These are phyloP conservation scores for Phlebopus sp. DNA, from an alignment of 1,284 basidiomycete genomes.

Conservation along the genomic window DNA sequence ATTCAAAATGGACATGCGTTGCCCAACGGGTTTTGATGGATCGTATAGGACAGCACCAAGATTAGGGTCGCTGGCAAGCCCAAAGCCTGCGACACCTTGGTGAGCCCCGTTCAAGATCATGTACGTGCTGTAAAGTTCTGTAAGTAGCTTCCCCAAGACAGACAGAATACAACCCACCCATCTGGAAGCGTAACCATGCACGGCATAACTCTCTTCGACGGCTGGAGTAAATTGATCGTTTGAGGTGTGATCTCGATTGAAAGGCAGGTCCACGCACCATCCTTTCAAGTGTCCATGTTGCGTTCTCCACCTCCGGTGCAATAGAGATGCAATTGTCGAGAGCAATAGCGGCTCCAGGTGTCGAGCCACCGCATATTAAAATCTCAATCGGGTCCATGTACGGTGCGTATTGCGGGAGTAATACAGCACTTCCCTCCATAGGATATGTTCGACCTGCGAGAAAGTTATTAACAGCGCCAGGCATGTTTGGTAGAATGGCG, in stretches of 20 bases:
- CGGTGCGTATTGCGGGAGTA: slow-evolving; percentile 67
- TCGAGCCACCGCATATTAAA: slow-evolving; percentile 76
- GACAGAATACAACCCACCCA: slow-evolving; percentile 16
- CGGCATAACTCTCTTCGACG: slow-evolving; percentile 71
- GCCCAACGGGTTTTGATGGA: slow-evolving; percentile 54
- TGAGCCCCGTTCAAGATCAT: slow-evolving; percentile 67
- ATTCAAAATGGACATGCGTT: slow-evolving; percentile 64
- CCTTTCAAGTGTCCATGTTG: slow-evolving; percentile 66
- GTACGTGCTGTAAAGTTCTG: slow-evolving; percentile 51
- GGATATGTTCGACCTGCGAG: slow-evolving; percentile 75
- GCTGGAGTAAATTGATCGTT: slow-evolving; percentile 38
- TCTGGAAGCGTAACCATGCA: slow-evolving; percentile 70
- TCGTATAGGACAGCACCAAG: slow-evolving; percentile 66
- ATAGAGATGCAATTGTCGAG: slow-evolving; percentile 72
- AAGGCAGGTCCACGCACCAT: slow-evolving; percentile 49
- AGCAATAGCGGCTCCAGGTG: slow-evolving; percentile 48
- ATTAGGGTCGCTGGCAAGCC: slow-evolving; percentile 64
- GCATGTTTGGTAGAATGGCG: slow-evolving; percentile 62
- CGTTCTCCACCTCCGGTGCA: slow-evolving; percentile 53
- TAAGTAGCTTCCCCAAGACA: neutral
- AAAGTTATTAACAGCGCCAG: slow-evolving; percentile 73
- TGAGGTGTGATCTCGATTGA: neutral
- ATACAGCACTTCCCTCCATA: slow-evolving; percentile 64
- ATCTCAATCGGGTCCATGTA: slow-evolving; percentile 69
- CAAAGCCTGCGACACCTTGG: slow-evolving; percentile 72